Evolutionary conservation across 148 eudicot genomes (phyloP).

Genomic region (Nepenthes mirabilis): DNA sequence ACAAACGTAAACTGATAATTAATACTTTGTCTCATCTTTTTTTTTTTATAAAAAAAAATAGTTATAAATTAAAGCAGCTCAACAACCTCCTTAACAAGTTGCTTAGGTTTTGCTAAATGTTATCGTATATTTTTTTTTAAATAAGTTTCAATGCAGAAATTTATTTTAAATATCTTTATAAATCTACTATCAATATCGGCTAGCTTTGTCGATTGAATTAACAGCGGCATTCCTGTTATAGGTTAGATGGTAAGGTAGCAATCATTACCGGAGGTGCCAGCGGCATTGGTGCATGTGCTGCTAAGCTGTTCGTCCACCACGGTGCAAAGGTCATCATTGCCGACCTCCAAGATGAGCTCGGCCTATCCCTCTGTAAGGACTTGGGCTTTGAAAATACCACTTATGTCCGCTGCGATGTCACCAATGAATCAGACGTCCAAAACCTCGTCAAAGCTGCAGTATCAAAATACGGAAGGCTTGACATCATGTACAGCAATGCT

Average conservation of each 20-base stretch:
- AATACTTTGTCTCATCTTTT: too few species aligned
- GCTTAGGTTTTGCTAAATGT: too few species aligned
- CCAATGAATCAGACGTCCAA: conserved; percentile 2
- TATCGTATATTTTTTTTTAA: too few species aligned
- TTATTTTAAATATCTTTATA: too few species aligned
- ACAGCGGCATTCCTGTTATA: neutral
- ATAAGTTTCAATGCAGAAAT: too few species aligned
- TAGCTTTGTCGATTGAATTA: too few species aligned
- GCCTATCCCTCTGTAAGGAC: conserved; percentile 6
- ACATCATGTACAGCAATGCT: conserved; percentile 10
- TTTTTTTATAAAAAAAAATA: too few species aligned
- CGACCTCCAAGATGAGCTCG: conserved; percentile 5
- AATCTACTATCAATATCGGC: too few species aligned
- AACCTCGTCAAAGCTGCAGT: neutral
- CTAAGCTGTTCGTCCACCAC: conserved; percentile 5
- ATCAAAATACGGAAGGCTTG: conserved; percentile 7
- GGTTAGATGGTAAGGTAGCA: conserved; percentile 9
- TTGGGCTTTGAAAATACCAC: neutral
- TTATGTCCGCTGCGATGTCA: conserved; percentile 8
- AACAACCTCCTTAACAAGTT: too few species aligned
- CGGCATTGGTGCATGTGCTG: conserved; percentile 7
- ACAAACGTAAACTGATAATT: too few species aligned
- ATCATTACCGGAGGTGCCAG: conserved; percentile 11
- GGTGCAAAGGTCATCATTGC: conserved; percentile 10
- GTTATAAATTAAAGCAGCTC: too few species aligned